phyloP scores from a whole-genome alignment of 148 eudicot species.

The Silene uniflora region DNA sequence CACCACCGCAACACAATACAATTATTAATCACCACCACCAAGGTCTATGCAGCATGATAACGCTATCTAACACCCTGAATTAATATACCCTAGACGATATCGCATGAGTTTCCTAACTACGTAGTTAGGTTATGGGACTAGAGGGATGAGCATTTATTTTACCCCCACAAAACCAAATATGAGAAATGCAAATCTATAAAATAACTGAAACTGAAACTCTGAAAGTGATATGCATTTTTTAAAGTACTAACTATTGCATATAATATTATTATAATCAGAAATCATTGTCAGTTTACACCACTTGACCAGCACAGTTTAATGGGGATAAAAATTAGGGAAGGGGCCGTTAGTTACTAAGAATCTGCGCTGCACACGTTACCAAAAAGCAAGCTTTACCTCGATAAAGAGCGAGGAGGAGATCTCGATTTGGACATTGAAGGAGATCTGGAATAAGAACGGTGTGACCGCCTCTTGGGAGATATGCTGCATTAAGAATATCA shows the following conservation, averaged over 20 bases:
- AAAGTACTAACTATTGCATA: neutral
- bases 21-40: too few species aligned
- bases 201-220: too few species aligned
- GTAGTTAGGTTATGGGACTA: too few species aligned
- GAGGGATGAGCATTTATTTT: too few species aligned
- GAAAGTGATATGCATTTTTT: neutral
- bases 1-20: neutral
- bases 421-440: slow-evolving; percentile 49
- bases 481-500: slow-evolving; percentile 36
- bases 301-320: neutral
- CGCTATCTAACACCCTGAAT: too few species aligned
- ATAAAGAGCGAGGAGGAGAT: slow-evolving; percentile 40
- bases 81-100: too few species aligned
- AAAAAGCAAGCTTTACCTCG: slow-evolving; percentile 39
- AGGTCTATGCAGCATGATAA: too few species aligned
- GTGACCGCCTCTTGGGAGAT: slow-evolving; percentile 50
- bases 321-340: neutral
- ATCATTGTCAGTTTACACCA: too few species aligned
- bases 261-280: too few species aligned
- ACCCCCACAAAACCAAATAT: neutral
- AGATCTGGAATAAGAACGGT: slow-evolving; percentile 55
- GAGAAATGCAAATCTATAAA: neutral
- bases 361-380: neutral
- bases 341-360: neutral
- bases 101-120: neutral